A percentile compares a stretch with the other conserved stretches of the same genome.
Conservation (phyloP, 441 rosid species). For the Aquilaria agallochum region DNA sequence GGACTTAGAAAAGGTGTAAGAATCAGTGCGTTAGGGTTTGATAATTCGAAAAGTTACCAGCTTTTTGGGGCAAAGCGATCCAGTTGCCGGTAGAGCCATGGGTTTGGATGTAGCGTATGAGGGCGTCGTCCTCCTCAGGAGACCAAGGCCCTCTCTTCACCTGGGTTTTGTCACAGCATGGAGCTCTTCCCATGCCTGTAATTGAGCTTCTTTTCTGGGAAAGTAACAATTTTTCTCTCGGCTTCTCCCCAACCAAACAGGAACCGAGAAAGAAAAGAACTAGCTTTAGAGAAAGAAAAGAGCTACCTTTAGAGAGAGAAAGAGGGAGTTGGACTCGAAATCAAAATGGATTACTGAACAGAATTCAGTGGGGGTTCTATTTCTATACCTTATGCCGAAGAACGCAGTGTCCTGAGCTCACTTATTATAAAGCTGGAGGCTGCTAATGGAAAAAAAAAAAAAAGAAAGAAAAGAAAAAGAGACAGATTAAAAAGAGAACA, state of each 20-base stretch:
- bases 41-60: constrained; percentile 27
- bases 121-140: constrained; percentile 68
- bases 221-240: too few species aligned
- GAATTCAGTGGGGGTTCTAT: too few species aligned
- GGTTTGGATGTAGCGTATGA: constrained; percentile 39
- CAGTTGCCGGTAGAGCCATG: constrained; percentile 70
- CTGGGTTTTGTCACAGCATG: constrained; percentile 74
- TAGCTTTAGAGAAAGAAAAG: too few species aligned
- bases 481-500: background rate
- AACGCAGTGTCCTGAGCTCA: background rate
- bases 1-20: background rate
- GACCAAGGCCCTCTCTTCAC: constrained; percentile 82
- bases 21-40: background rate
- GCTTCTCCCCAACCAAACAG: background rate
- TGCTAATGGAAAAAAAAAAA: constrained; percentile 1
- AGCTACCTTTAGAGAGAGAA: background rate
- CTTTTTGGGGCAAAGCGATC: constrained; percentile 70
- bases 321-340: background rate
- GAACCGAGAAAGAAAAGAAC: too few species aligned
- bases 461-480: background rate
- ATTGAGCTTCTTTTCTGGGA: background rate
- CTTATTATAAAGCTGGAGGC: background rate
- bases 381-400: background rate
- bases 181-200: constrained; percentile 61
- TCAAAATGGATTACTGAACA: background rate